Conservation (phyloP, 2,329 filamentous ascomycete species). For the Xylaria hypoxylon region DNA sequence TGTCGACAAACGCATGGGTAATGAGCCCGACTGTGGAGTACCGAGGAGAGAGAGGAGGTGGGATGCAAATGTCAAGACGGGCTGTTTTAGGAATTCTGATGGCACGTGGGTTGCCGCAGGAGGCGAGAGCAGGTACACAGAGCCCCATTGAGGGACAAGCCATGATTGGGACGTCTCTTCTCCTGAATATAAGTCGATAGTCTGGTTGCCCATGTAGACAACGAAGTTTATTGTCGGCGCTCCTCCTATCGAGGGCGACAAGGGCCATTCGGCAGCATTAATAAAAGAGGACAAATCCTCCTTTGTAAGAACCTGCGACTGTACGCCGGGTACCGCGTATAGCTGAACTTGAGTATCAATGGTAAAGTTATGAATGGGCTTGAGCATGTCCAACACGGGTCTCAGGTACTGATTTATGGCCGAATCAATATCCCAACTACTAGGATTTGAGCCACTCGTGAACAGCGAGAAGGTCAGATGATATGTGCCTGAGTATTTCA, state of each 20-base stretch:
- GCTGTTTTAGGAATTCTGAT: slow-evolving; percentile 75
- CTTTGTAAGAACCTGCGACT: slow-evolving; percentile 75
- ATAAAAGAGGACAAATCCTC: slow-evolving; percentile 94
- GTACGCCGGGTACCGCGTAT: slow-evolving; percentile 79
- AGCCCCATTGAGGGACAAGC: slow-evolving; percentile 96
- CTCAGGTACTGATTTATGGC: slow-evolving; percentile 84
- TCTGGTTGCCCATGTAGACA: slow-evolving; percentile 85
- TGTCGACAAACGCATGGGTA: slow-evolving; percentile 86
- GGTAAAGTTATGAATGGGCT: slow-evolving; percentile 91
- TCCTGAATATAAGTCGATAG: slow-evolving; percentile 66
- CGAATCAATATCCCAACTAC: slow-evolving; percentile 89
- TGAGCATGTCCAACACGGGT: slow-evolving; percentile 82
- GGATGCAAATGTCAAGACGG: slow-evolving; percentile 89
- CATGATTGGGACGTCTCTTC: slow-evolving; percentile 72
- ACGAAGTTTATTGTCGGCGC: slow-evolving; percentile 97
- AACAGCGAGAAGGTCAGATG: slow-evolving; percentile 97
- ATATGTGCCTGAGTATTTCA: slow-evolving; percentile 94
- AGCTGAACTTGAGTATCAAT: slow-evolving; percentile 96
- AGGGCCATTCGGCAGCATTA: slow-evolving; percentile 96
- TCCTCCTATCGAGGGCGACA: slow-evolving; percentile 91
- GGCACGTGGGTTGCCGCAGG: slow-evolving; percentile 65
- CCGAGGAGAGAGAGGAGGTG: slow-evolving; percentile 91
- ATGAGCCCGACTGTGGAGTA: slow-evolving; percentile 82
- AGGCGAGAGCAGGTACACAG: slow-evolving; percentile 69
- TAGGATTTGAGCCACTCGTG: slow-evolving; percentile 80